Evolutionary conservation across 2,329 filamentous ascomycete genomes (phyloP).

Genomic region (Coniochaeta prunicola): DNA sequence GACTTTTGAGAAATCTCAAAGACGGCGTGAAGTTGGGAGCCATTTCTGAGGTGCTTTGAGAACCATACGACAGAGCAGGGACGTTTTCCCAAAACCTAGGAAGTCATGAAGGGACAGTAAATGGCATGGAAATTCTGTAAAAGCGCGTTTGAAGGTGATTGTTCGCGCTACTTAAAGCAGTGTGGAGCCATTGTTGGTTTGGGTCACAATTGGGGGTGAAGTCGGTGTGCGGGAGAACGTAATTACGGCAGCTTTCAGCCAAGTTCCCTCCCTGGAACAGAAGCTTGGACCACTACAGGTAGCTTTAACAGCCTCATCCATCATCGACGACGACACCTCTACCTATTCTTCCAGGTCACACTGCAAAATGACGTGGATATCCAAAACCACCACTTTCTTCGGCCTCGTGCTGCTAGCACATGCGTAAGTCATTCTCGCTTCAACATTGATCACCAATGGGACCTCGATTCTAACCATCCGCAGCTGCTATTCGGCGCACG

Average conservation of each 20-base stretch:
- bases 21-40: not conserved
- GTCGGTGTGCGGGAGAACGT: not conserved
- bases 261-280: no score
- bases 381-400: conserved; percentile 62
- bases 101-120: not conserved
- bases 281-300: not conserved
- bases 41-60: no score
- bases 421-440: conserved; percentile 58
- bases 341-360: conserved; percentile 15
- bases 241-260: not conserved
- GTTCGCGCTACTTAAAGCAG: not conserved
- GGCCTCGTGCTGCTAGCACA: conserved; percentile 77
- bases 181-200: not conserved
- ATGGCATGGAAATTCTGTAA: not conserved
- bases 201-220: not conserved
- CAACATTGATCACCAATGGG: not conserved
- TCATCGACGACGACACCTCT: conserved; percentile 1
- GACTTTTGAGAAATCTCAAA: not conserved
- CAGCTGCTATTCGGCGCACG: conserved; percentile 94
- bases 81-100: no score
- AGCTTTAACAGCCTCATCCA: not conserved
- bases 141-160: not conserved
- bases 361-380: conserved; percentile 60
- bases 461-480: conserved; percentile 4
- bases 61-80: no score